Evolutionary conservation across 768 basidiomycete genomes (phyloP), one percentile per base, ranked within the genome.

Genomic region (Tulasnella calospora): DNA sequence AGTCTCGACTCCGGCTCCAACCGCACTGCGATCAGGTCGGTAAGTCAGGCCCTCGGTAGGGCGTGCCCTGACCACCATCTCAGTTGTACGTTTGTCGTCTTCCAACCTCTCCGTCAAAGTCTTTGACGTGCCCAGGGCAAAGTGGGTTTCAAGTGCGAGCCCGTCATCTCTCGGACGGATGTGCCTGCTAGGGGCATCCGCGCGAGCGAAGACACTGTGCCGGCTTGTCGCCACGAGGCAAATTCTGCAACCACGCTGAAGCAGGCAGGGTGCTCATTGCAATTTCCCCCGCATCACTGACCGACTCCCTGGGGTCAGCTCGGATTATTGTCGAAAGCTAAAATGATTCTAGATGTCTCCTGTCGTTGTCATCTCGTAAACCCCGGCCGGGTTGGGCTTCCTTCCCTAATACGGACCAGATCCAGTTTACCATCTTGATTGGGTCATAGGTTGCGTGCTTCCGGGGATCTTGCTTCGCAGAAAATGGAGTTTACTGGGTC

Each of bases 251-350:
- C 61, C 61, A 67, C 19, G 61, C 61, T 35, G 61, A 67, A 35
- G 23, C 61, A 33, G 61, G 61, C 61, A 67, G 61, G 61, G 61
- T 30, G n/a, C 61, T 15, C 61, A 67, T 67, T 67, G 30, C 61
- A 67, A 67, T 67, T 67, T 67, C 61, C 61, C 61, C 61, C 61
- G 61, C 61, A 67, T 67, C 57, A 67, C 61, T 67, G 61, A 67
- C 61, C 30, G 61, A 67, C 61, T 27, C 33, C 61, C 27, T 67
- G 61, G 61, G 61, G 61, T 67, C 61, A 33, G 61, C 61, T 67
- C 61, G 61, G 61, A 30, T 67, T 67, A 67, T 67, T 67, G 30
- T 67, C 27, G 61, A 67, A 67, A 67, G 61, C 61, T 67, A 67
- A 67, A 51, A 30, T 67, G 61, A 33, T 67, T 67, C 61, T 67